Conservation (phyloP, 2,329 filamentous ascomycete genomes). For the Albophoma yamanashiensis region DNA sequence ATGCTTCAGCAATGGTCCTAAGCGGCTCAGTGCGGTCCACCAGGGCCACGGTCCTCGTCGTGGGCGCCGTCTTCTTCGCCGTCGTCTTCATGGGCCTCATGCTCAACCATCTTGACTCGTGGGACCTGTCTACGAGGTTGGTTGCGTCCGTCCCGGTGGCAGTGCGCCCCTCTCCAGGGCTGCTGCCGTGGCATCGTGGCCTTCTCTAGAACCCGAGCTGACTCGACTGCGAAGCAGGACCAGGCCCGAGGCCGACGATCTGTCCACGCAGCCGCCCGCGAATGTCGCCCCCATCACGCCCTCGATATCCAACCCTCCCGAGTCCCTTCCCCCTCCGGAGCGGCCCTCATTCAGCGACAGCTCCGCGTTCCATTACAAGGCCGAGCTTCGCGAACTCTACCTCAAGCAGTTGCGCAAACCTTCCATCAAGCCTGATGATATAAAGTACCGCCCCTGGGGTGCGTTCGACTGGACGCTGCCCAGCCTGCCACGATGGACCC, state of each 20-base stretch:
- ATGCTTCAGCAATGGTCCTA: conserved; percentile 18
- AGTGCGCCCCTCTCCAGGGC: too few relatives aligned
- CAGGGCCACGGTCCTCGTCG: conserved; percentile 16
- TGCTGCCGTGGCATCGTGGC: too few relatives aligned
- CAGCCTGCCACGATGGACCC: conserved; percentile 16
- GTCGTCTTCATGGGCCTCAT: conserved; percentile 18
- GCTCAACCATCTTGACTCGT: conserved; percentile 20
- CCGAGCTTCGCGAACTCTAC: conserved; percentile 18
- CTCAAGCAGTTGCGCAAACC: conserved; percentile 21
- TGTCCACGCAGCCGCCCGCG: background rate
- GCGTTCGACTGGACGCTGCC: conserved; percentile 21
- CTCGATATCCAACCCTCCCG: background rate
- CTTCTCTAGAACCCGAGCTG: background rate
- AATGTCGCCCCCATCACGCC: background rate
- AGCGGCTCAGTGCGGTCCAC: conserved; percentile 18
- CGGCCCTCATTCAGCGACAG: background rate
- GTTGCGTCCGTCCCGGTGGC: background rate
- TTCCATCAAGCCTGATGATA: conserved; percentile 13
- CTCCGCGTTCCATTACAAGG: background rate
- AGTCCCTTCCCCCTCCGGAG: background rate
- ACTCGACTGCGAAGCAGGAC: background rate
- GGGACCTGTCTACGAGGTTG: conserved; percentile 11
- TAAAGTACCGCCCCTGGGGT: conserved; percentile 18
- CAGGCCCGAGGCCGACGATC: background rate
- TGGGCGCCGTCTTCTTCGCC: conserved; percentile 20